A percentile compares a stretch with the other conserved stretches of the same genome.
phyloP scores from a whole-genome alignment of 208 protist species.

The Balamuthia mandrillaris region DNA sequence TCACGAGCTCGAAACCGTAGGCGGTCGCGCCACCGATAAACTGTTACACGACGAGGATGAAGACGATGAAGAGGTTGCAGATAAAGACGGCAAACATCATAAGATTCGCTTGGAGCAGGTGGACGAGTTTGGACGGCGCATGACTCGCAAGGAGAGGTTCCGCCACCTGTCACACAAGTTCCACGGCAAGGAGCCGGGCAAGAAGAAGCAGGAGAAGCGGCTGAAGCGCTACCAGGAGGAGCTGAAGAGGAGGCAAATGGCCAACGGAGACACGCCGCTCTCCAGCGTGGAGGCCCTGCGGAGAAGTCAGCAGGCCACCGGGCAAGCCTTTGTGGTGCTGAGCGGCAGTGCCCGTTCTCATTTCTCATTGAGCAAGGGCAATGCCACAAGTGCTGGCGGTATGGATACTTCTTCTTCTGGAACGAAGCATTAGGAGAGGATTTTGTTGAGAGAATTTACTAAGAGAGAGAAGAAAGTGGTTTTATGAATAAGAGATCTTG shows the following conservation, averaged over 20 bases:
- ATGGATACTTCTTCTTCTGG: too few relatives aligned
- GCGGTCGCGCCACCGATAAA: slow-evolving; percentile 17
- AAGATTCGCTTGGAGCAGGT: slow-evolving; percentile 21
- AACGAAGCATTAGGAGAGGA: too few relatives aligned
- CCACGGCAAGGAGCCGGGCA: slow-evolving; percentile 44
- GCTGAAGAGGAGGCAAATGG: slow-evolving; percentile 26
- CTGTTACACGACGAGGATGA: neutral
- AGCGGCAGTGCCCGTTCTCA: too few relatives aligned
- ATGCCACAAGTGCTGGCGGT: too few relatives aligned
- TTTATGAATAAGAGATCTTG: too few relatives aligned
- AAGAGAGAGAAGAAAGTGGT: too few relatives aligned
- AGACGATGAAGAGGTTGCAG: slow-evolving; percentile 11
- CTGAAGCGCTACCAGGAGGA: slow-evolving; percentile 6
- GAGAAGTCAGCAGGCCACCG: slow-evolving; percentile 16
- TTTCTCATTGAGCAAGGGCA: too few relatives aligned
- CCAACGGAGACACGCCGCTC: slow-evolving; percentile 22
- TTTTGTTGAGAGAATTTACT: too few relatives aligned
- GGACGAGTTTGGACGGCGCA: slow-evolving; percentile 16
- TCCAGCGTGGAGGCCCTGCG: slow-evolving; percentile 10
- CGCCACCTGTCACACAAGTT: slow-evolving; percentile 31
- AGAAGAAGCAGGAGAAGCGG: slow-evolving; percentile 38
- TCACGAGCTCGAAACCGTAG: slow-evolving; percentile 15
- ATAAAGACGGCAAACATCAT: too few relatives aligned
- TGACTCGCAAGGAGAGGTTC: slow-evolving; percentile 28
- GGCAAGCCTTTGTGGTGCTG: neutral